Evolutionary conservation across 352 stramenopile species (phyloP), one percentile per base, ranked within the genome.

Genomic region (Phytophthora idaei): DNA sequence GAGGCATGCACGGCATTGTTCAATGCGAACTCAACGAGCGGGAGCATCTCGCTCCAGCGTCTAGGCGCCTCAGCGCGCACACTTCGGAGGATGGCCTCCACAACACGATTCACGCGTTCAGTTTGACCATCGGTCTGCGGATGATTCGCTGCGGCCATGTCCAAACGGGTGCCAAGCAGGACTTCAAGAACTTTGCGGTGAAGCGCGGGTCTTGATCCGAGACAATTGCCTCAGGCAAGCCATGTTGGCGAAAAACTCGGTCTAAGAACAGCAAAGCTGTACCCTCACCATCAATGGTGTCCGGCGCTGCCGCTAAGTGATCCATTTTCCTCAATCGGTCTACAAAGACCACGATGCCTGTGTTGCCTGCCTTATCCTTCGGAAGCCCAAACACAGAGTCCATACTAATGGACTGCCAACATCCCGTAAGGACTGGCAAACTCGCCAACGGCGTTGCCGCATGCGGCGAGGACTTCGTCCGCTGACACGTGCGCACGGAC

Each of bases 291-390:
- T n/a, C 8, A 46, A 46, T 46, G 12, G 39, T 6, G n/a, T 55
- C 48, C 48, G 28, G 48, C 14, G 42, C 41, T 14, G n/a, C 54
- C 53, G 55, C 42, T 37, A 62, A 39, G 28, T 57, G 47, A 42
- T 15, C 46, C 57, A 57, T 57, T 27, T 64, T 66, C 48, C 58
- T 66, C 49, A 59, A 14, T 7, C 58, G 49, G 58, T 57, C 48
- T n/a, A 44, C 49, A 41, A 60, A 58, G 17, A 54, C 37, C 39
- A 41, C 52, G 2, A 54, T 42, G 1, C 37, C 37, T 3, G 49
- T 56, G 39, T 46, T 46, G n/a, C 12, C 31, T 1, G 31, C 31
- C 31, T 36, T 36, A 36, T 46, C 27, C 34, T 64, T 48, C 11
- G 51, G 21, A 12, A 49, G 25, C 9, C 25, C 37, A 31, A 56